These are phyloP conservation scores for Globisporangium sylvaticum DNA, from an alignment of 352 stramenopile genomes.

Conservation along the genomic window DNA sequence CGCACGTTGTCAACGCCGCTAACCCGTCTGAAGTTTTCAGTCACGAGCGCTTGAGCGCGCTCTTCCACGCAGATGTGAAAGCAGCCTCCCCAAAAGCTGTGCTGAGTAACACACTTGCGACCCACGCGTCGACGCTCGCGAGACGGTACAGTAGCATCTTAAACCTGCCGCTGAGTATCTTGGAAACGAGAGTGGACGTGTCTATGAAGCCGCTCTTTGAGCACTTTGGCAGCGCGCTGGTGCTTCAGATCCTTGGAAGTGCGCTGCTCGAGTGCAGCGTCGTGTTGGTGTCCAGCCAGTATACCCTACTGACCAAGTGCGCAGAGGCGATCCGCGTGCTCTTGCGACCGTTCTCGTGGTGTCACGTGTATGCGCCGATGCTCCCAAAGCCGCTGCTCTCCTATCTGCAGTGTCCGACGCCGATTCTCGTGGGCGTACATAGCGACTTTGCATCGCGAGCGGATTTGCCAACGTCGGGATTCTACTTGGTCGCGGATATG, in stretches of 20 bases:
- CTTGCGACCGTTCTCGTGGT: constrained; percentile 86
- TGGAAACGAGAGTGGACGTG: constrained; percentile 62
- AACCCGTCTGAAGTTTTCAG: constrained; percentile 42
- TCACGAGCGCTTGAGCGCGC: constrained; percentile 34
- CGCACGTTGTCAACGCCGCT: constrained; percentile 34
- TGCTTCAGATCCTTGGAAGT: constrained; percentile 73
- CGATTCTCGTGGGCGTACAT: constrained; percentile 86
- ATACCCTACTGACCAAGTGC: constrained; percentile 76
- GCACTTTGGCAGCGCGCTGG: constrained; percentile 59
- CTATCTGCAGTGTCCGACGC: constrained; percentile 88
- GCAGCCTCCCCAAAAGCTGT: constrained; percentile 9
- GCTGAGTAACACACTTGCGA: constrained; percentile 25
- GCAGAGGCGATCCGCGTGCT: constrained; percentile 83
- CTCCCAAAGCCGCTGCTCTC: constrained; percentile 81
- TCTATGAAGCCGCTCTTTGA: constrained; percentile 65
- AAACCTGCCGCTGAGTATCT: constrained; percentile 29
- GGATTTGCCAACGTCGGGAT: constrained; percentile 58
- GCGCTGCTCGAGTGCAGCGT: constrained; percentile 86
- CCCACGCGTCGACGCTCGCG: constrained; percentile 28
- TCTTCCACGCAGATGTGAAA: constrained; percentile 30
- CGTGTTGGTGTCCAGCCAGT: constrained; percentile 80
- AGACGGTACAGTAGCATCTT: constrained; percentile 38
- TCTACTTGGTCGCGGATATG: constrained; percentile 73
- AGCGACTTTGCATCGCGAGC: constrained; percentile 53
- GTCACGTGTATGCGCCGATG: constrained; percentile 86